Percentiles rank a stretch among this genome's conserved stretches.
Conservation (phyloP, 768 basidiomycete species). For the Xanthoconium purpureum region DNA sequence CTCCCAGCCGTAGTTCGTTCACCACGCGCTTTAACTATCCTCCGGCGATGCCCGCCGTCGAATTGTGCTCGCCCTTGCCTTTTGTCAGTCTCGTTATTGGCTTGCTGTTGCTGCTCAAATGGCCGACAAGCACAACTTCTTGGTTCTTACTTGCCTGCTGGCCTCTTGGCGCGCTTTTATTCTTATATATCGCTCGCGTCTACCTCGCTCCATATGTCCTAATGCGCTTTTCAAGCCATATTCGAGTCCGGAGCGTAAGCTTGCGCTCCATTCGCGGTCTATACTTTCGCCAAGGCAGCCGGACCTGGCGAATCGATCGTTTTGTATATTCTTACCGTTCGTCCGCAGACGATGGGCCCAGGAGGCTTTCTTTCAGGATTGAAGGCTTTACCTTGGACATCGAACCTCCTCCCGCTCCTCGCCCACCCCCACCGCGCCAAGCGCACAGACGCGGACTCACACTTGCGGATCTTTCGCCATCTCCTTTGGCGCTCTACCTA, state of each 20-base stretch:
- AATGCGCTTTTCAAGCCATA: slow-evolving; percentile 51
- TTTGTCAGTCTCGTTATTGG: slow-evolving; percentile 12
- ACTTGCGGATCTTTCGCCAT: slow-evolving; percentile 35
- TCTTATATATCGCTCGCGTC: slow-evolving; percentile 60
- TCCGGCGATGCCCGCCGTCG: slow-evolving; percentile 7
- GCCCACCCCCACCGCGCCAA: slow-evolving; percentile 17
- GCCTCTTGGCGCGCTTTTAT: slow-evolving; percentile 47
- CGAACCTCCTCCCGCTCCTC: slow-evolving; percentile 18
- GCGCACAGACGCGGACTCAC: slow-evolving; percentile 44
- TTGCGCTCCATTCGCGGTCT: slow-evolving; percentile 75
- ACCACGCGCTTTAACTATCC: slow-evolving; percentile 1
- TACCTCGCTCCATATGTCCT: slow-evolving; percentile 67
- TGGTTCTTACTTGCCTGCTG: slow-evolving; percentile 46
- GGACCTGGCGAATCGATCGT: slow-evolving; percentile 63
- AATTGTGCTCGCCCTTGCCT: slow-evolving; percentile 5
- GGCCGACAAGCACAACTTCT: slow-evolving; percentile 28
- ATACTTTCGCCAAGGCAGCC: slow-evolving; percentile 55
- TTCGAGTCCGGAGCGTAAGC: slow-evolving; percentile 72
- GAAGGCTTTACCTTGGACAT: slow-evolving; percentile 60
- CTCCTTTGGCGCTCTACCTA: slow-evolving; percentile 33
- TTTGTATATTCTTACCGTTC: slow-evolving; percentile 58
- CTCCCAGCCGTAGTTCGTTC: not conserved
- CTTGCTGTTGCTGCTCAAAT: slow-evolving; percentile 13
- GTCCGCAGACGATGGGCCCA: slow-evolving; percentile 43
- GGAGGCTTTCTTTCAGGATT: slow-evolving; percentile 59